These are phyloP conservation scores for Termitomyces sp. DNA, from an alignment of 768 basidiomycete species.

Conservation along the genomic window DNA sequence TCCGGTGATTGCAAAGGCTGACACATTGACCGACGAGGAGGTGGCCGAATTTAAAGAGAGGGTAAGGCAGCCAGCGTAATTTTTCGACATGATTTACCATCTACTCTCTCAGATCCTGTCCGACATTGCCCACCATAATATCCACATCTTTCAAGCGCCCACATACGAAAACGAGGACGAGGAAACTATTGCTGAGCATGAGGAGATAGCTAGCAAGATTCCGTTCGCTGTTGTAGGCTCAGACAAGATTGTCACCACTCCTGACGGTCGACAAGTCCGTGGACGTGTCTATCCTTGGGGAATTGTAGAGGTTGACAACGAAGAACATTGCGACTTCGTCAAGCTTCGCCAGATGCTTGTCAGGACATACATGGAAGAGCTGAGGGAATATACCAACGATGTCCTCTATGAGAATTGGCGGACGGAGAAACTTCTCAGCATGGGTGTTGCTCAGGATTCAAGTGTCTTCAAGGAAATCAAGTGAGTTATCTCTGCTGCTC, in stretches of 20 bases:
- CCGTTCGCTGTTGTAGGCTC: conserved; percentile 99
- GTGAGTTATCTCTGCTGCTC: conserved; percentile 47
- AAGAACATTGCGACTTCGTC: conserved; percentile 99
- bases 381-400: conserved; percentile 95
- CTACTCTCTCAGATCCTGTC: conserved; percentile 66
- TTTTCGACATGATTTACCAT: conserved; percentile 8
- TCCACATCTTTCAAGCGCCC: conserved; percentile 97
- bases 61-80: conserved; percentile 41
- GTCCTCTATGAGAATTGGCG: conserved; percentile 98
- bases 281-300: conserved; percentile 99
- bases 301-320: conserved; percentile 98
- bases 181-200: conserved; percentile 95
- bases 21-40: conserved; percentile 97
- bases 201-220: conserved; percentile 97
- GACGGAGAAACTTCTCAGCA: conserved; percentile 91
- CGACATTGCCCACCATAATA: conserved; percentile 93
- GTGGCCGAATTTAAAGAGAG: conserved; percentile 89
- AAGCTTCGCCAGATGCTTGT: conserved; percentile 99
- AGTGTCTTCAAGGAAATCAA: conserved; percentile 99
- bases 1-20: conserved; percentile 97
- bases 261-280: conserved; percentile 90
- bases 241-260: conserved; percentile 73
- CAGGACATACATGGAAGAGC: conserved; percentile 98
- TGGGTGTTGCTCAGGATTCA: conserved; percentile 98
- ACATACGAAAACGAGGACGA: conserved; percentile 98